Conservation (phyloP, 1,139 yeast genomes). For the Casaregolazyma suthepensis region DNA sequence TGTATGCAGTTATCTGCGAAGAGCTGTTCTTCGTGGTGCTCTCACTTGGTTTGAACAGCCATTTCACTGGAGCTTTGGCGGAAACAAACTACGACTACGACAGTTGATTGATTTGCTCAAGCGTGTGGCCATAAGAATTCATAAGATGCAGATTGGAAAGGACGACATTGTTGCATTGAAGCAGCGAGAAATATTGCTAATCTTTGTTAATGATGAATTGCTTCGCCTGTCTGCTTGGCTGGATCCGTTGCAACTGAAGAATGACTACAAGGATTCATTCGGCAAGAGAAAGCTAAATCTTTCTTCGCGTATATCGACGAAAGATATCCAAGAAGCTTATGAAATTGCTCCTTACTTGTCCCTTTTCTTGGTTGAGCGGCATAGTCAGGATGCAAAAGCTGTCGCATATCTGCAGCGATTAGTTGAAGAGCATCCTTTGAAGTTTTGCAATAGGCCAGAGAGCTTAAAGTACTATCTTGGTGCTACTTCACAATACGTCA, state of each 20-base stretch:
- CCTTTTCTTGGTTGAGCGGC: constrained; percentile 60
- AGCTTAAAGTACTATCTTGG: constrained; percentile 46
- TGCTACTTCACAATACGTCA: constrained; percentile 8
- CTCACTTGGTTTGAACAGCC: constrained; percentile 72
- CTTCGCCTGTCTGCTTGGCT: constrained; percentile 73
- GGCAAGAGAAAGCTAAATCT: constrained; percentile 16
- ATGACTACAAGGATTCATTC: constrained; percentile 16
- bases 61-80: constrained; percentile 75
- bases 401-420: constrained; percentile 44
- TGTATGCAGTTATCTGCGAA: constrained; percentile 42
- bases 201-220: constrained; percentile 72
- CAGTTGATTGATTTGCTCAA: constrained; percentile 58
- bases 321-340: constrained; percentile 49
- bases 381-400: constrained; percentile 26
- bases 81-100: constrained; percentile 63
- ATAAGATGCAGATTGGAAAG: constrained; percentile 6
- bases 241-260: constrained; percentile 50
- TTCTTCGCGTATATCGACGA: constrained; percentile 14
- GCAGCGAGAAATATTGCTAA: constrained; percentile 46
- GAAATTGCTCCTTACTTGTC: constrained; percentile 68
- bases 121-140: constrained; percentile 19
- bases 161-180: constrained; percentile 9
- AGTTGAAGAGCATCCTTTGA: constrained; percentile 52
- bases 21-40: constrained; percentile 56
- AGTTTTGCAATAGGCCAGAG: constrained; percentile 54